Base-by-base conservation (phyloP, 23 red algal genomes). In the Gracilariopsis chorda region DNA sequence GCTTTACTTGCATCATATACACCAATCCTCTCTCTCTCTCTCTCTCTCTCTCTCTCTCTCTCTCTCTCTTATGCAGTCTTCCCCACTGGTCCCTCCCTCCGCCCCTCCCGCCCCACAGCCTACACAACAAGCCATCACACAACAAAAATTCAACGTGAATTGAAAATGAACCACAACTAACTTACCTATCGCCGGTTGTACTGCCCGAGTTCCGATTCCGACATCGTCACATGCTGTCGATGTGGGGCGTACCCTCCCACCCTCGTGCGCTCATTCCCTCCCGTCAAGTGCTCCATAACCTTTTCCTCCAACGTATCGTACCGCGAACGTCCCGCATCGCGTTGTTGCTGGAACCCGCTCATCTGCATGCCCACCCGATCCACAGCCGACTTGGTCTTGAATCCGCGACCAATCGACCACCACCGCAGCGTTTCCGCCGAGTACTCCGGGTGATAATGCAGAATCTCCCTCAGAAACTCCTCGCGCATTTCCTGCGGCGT, bases 381-480 rank as follows among this genome's bases (percentile, higher is more conserved):
- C 32, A 78, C 84, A 48, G 70, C 84, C 45, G 63, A 55, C 57
- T 59, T 62, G 39, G 60, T 47, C 84, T 52, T 78, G 48, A 53
- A 75, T 25, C 42, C 84, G 25, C 68, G 67, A 5, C 84, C 67
- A 12, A 20, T 24, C 32, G 63, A 27, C 65, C 81, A 88, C 70
- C 20, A 65, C 60, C 75, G 24, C 88, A 86, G 30, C 46, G 86
- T 51, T 2, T 72, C 92, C n/a, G 21, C 74, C 3, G 41, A 43
- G 52, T 78, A 47, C 13, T 93, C 77, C 7, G 96, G 96, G 73
- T 98, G 96, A 40, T 98, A 98, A n/a, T 88, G 72, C 67, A 86
- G 61, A 75, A 98, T 95, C 55, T 98, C 96, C 46, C 56, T 70
- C 7, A 94, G 53, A 51, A 98, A 98, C 82, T 94, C 85, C 42